Base-by-base conservation (phyloP, 345 rosid species). In the Brassica rapa region DNA sequence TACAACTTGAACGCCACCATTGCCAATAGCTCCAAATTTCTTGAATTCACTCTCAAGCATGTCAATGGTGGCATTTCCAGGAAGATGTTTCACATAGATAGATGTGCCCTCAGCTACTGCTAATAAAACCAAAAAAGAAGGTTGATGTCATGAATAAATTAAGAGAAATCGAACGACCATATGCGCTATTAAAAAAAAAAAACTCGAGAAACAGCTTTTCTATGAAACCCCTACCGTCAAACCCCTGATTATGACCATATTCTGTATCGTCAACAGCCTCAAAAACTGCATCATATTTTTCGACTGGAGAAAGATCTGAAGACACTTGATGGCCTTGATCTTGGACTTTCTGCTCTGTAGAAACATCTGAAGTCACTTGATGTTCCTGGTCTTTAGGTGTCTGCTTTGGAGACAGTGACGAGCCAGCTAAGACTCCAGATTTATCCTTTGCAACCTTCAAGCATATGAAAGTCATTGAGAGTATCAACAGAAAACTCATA, bases 71-170 rank as follows among this genome's bases (percentile, higher is more conserved):
- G 91, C 91, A 82, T 78, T 88, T 68, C 73, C 23, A 33, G 98
- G 98, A 43, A 94, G 89, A 70, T 91, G 94, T 85, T 83, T 94
- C 37, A 94, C 86, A 71, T 94, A 88, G 65, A 94, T 80, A 30
- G 98, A 94, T 46, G 88, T 85, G 55, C 97, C 91, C 72, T 91
- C 95, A 67, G 85, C 89, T 85, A 86, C 70, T 71, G 25, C 14
- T 27, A 51, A 53, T 23, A 14, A 9, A 68, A 64, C 30, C 53
- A 75, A 49, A 37, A 49, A 37, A 27, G 1, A 66, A 70, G 8
- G 29, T 37, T 49, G 5, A 30, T 8, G 23, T 39, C 21, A 66
- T 33, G 49, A 75, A 30, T n/a, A 33, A 35, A 59, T 46, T 62
- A 11, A 46, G 51, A 66, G 87, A 27, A 63, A 14, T 27, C 9